Evolutionary conservation across 345 rosid genomes (phyloP), one percentile per base, ranked within the genome.

Genomic region (Trapa bicornis): DNA sequence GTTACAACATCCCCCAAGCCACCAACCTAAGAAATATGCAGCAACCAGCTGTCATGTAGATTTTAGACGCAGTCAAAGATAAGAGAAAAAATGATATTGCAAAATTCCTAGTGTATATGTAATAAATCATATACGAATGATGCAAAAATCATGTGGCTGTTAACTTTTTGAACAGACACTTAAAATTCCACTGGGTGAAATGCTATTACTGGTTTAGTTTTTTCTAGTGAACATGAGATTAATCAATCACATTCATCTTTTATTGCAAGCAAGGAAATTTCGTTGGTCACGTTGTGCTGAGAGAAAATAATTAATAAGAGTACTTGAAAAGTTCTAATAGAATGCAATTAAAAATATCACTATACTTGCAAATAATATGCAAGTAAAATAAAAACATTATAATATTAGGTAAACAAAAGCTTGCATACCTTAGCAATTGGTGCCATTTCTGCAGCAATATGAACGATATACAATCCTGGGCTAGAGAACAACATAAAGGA

Each of bases 401-500:
- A 16, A 65, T n/a, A 65, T 43, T 29, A 42, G 67, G 52, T 43
- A 47, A 65, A 62, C 29, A 35, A 33, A 65, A 61, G 74, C 68
- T 61, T 74, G 68, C 83, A 79, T 66, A 93, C 99, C 95, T 93
- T 93, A 75, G 99, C 99, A 75, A 87, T 92, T 64, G 99, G 99
- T 70, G 99, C 99, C 94, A 93, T 86, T 81, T 90, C 99, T 67
- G 95, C 99, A 62, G 96, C 99, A 67, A 93, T 86, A 76, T 90
- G 96, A 74, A 93, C 76, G 72, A 93, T 77, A 78, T 86, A 75
- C 84, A 90, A 81, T 82, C 95, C 92, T 76, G 87, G 69, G 82
- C 99, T 93, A 86, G 80, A 83, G 75, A 80, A 64, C 72, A 87
- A 78, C 47, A 37, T 66, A 80, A 78, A 65, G 56, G 63, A 76